These are phyloP conservation scores for Umbelopsis sp. DNA, from an alignment of 371 early-diverging fungal species.

Conservation along the genomic window DNA sequence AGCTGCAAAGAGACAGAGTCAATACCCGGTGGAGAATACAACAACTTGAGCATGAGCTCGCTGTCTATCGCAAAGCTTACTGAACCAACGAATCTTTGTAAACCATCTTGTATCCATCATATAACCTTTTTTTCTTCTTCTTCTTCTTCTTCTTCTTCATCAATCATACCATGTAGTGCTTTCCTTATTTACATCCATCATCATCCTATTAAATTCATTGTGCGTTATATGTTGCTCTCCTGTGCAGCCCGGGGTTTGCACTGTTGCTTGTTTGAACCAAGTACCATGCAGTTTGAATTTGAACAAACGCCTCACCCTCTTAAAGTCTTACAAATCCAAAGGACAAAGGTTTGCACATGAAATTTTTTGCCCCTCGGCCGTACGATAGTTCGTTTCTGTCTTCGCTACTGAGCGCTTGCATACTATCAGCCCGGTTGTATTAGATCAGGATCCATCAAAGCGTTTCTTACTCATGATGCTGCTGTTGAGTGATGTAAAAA, in stretches of 20 bases:
- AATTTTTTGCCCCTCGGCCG: no score
- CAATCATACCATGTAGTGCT: neutral
- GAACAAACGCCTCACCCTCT: neutral
- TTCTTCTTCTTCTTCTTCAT: neutral
- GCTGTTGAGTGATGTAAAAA: no score
- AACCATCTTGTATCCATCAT: neutral
- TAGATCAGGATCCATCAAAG: no score
- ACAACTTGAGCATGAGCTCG: slow-evolving; percentile 14
- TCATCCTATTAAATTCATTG: neutral
- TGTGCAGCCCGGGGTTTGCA: no score
- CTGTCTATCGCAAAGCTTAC: slow-evolving; percentile 16
- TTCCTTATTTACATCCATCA: neutral
- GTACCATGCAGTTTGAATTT: neutral
- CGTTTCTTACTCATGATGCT: no score
- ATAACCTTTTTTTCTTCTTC: neutral
- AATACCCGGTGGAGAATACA: slow-evolving; percentile 9
- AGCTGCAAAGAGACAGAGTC: slow-evolving; percentile 14
- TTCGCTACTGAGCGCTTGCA: no score
- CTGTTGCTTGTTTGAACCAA: neutral
- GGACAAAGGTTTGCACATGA: no score
- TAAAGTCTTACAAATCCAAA: no score
- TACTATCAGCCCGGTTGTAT: no score
- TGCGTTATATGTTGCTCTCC: no score
- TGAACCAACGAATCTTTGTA: neutral
- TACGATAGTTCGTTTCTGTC: no score